Evolutionary conservation across 192 early-diverging fungal genomes (phyloP).

Genomic region (Chytriomyces hyalinus): DNA sequence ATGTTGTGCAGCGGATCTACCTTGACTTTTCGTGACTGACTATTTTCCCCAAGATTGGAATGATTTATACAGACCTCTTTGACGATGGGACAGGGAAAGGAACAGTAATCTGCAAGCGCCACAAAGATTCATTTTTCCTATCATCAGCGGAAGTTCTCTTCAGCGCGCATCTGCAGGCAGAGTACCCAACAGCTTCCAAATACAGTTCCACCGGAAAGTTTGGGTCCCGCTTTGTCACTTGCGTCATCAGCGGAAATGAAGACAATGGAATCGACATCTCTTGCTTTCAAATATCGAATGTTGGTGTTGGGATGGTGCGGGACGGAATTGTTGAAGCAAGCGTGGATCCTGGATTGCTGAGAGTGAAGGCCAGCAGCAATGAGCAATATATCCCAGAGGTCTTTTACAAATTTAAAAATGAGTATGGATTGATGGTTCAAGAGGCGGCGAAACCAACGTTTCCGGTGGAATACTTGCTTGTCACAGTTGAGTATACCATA

Average conservation of each 20-base stretch:
- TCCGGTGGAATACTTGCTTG: constrained; percentile 94
- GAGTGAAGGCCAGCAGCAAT: constrained; percentile 74
- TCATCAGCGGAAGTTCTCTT: constrained; percentile 88
- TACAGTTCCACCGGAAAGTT: constrained; percentile 81
- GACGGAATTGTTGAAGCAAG: constrained; percentile 93
- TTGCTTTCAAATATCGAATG: constrained; percentile 92
- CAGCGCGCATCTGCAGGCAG: constrained; percentile 81
- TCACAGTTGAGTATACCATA: constrained; percentile 68
- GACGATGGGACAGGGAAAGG: constrained; percentile 80
- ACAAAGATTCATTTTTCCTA: constrained; percentile 91
- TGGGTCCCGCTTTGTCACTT: constrained; percentile 94
- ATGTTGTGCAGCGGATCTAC: too few species aligned
- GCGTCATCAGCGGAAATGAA: constrained; percentile 84
- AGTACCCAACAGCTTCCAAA: constrained; percentile 70
- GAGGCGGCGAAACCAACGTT: constrained; percentile 93
- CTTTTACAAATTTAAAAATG: constrained; percentile 95
- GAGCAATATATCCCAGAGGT: constrained; percentile 94
- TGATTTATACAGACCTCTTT: constrained; percentile 91
- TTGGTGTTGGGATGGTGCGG: constrained; percentile 83
- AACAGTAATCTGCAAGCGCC: constrained; percentile 86
- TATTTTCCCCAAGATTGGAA: constrained; percentile 67
- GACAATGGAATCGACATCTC: constrained; percentile 85
- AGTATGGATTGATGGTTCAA: constrained; percentile 86
- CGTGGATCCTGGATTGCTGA: constrained; percentile 83
- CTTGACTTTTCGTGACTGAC: not conserved